Percentiles rank a stretch among this genome's conserved stretches.
These are phyloP conservation scores for Penicillium sp. DNA, from an alignment of 2,329 filamentous ascomycete species.

Conservation along the genomic window DNA sequence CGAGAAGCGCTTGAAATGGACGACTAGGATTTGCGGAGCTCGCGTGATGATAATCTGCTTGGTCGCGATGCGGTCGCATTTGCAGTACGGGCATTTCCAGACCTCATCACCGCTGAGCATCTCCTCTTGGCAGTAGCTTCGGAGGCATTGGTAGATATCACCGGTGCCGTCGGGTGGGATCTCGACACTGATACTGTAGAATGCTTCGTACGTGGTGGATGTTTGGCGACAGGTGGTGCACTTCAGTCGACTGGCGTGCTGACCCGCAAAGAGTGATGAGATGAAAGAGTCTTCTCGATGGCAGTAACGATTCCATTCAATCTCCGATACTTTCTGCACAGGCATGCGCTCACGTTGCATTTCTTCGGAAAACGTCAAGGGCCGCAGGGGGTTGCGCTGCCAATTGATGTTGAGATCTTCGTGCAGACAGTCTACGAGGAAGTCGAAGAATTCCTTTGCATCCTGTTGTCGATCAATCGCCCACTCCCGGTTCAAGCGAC, in stretches of 20 bases:
- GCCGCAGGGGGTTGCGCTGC: constrained; percentile 62
- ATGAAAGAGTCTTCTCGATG: constrained; percentile 76
- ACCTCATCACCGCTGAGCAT: constrained; percentile 69
- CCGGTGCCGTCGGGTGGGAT: constrained; percentile 67
- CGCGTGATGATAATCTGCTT: constrained; percentile 77
- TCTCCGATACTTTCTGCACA: constrained; percentile 68
- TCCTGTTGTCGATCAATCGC: constrained; percentile 83
- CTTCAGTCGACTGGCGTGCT: constrained; percentile 66
- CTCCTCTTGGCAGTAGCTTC: constrained; percentile 72
- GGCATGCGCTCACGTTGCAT: constrained; percentile 65
- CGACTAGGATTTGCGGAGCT: constrained; percentile 77
- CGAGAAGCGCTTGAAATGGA: constrained; percentile 76
- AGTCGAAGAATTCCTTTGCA: constrained; percentile 86
- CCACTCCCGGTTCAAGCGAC: constrained; percentile 69
- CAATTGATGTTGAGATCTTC: constrained; percentile 81
- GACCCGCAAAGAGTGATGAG: constrained; percentile 78
- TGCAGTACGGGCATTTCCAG: constrained; percentile 78
- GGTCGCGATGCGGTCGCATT: constrained; percentile 67
- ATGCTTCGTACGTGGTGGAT: constrained; percentile 71
- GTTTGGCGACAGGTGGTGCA: constrained; percentile 68
- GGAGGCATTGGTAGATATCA: constrained; percentile 71
- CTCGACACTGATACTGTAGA: constrained; percentile 73
- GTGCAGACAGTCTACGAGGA: constrained; percentile 79
- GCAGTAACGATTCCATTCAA: constrained; percentile 76
- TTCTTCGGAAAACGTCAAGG: constrained; percentile 66